phyloP scores from a whole-genome alignment of 1,139 yeast species.

The Candida labiduridarum region DNA sequence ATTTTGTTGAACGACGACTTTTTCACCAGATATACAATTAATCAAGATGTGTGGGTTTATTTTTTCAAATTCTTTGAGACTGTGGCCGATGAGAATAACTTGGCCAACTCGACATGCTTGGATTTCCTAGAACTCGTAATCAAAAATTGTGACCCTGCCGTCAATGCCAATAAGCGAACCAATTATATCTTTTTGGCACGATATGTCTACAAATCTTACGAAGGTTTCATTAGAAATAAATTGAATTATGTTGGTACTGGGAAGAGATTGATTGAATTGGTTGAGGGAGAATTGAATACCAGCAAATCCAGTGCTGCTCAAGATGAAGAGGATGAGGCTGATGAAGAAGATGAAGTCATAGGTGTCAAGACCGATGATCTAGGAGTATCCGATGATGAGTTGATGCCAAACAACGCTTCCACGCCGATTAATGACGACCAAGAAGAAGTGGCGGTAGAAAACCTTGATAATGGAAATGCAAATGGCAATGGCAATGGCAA shows the following conservation, averaged over 20 bases:
- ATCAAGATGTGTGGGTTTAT: constrained; percentile 53
- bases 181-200: constrained; percentile 51
- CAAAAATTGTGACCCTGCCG: constrained; percentile 28
- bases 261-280: constrained; percentile 31
- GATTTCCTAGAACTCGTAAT: constrained; percentile 64
- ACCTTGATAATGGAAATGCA: constrained; percentile 8
- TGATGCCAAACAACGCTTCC: constrained; percentile 26
- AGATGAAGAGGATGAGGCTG: constrained; percentile 30
- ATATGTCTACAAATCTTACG: constrained; percentile 50
- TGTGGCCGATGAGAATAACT: constrained; percentile 57
- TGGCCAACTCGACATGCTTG: constrained; percentile 76
- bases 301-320: not conserved
- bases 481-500: not conserved
- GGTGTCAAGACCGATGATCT: constrained; percentile 22
- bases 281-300: constrained; percentile 25
- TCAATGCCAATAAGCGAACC: constrained; percentile 25
- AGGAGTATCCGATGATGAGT: constrained; percentile 29
- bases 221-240: constrained; percentile 17
- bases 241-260: constrained; percentile 36
- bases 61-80: constrained; percentile 54
- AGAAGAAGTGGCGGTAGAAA: constrained; percentile 16
- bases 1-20: constrained; percentile 62
- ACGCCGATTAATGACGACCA: constrained; percentile 29
- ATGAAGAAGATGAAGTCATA: constrained; percentile 16
- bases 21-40: constrained; percentile 58